A percentile compares a stretch with the other conserved stretches of the same genome.
These are phyloP conservation scores for Nicotiana rustica DNA, from an alignment of 305 asterid species.

Conservation along the genomic window DNA sequence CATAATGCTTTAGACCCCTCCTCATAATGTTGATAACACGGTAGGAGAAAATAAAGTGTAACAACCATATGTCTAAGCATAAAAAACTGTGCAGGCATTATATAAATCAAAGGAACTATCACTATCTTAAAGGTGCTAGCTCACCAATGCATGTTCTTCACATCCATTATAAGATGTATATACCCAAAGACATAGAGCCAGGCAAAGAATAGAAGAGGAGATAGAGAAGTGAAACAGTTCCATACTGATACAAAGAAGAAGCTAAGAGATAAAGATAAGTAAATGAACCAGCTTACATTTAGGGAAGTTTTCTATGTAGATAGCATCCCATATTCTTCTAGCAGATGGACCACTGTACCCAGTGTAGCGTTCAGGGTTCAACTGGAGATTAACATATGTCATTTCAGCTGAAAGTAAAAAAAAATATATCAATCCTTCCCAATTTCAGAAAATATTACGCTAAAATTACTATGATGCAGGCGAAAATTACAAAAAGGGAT, in stretches of 20 bases:
- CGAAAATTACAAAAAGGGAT: not conserved
- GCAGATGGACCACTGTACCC: slow-evolving; percentile 76
- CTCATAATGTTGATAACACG: not conserved
- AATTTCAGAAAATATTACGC: not conserved
- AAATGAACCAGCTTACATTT: slow-evolving; percentile 47
- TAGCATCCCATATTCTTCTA: slow-evolving; percentile 78
- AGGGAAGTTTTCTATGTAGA: slow-evolving; percentile 63
- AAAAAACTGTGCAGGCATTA: not conserved
- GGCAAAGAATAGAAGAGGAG: not conserved
- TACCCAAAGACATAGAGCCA: not conserved
- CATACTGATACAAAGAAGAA: not conserved
- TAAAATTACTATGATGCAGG: not conserved
- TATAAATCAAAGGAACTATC: too few relatives aligned
- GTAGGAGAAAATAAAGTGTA: not conserved
- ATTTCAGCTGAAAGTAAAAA: slow-evolving; percentile 60
- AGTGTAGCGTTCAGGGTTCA: slow-evolving; percentile 75
- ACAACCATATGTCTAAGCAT: not conserved
- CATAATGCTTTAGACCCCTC: not conserved
- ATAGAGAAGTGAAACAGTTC: not conserved
- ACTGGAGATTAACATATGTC: slow-evolving; percentile 71
- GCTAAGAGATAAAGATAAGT: not conserved
- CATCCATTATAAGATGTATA: not conserved
- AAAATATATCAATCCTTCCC: slow-evolving; percentile 26
- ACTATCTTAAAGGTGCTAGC: not conserved
- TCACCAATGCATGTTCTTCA: not conserved